Percentiles rank a stretch among this genome's conserved stretches.
Evolutionary conservation across 345 rosid species (phyloP).

Genomic region (Syzygium oleosum): DNA sequence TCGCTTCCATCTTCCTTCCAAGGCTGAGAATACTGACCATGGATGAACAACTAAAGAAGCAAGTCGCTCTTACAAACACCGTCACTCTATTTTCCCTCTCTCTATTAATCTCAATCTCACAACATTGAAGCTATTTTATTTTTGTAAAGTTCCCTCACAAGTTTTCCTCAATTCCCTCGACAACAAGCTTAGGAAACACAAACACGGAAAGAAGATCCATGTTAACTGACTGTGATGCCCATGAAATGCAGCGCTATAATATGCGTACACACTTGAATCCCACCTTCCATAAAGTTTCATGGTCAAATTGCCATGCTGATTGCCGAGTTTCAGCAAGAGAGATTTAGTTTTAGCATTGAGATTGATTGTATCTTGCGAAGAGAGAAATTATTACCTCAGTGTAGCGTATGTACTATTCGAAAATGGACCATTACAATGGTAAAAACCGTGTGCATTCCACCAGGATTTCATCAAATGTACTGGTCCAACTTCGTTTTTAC

Average conservation of each 20-base stretch:
- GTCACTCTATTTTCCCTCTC: neutral
- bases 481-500: neutral
- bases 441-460: neutral
- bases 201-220: neutral
- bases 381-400: too few relatives aligned
- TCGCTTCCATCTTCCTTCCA: neutral
- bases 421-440: neutral
- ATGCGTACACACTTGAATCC: neutral
- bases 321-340: too few relatives aligned
- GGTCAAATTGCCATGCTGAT: neutral
- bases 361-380: too few relatives aligned
- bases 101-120: too few relatives aligned
- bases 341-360: too few relatives aligned
- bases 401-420: too few relatives aligned
- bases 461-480: neutral
- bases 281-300: neutral
- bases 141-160: neutral
- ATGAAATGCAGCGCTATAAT: neutral
- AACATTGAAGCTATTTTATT: neutral
- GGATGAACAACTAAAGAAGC: neutral
- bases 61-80: neutral
- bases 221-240: neutral
- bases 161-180: neutral
- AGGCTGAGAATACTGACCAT: neutral
- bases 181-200: neutral